phyloP scores from a whole-genome alignment of 2,329 filamentous ascomycete genomes.

The Biscogniauxia marginata region DNA sequence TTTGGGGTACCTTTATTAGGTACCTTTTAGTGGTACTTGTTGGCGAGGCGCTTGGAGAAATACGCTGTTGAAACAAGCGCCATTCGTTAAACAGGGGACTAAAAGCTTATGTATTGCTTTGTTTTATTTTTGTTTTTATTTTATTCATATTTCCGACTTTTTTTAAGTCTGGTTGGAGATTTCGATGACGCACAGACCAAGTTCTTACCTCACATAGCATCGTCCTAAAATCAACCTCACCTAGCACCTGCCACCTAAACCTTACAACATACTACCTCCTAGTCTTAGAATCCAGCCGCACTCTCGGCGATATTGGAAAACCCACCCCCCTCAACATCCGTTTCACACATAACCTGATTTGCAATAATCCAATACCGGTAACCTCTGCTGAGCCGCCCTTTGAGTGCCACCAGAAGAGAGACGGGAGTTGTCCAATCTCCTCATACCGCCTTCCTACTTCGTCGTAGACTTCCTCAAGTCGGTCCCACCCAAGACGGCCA shows the following conservation, averaged over 20 bases:
- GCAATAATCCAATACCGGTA: background rate
- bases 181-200: background rate
- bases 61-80: background rate
- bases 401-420: background rate
- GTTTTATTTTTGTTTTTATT: background rate
- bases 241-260: background rate
- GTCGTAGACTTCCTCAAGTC: constrained; percentile 11
- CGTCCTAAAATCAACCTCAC: background rate
- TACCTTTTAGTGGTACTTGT: too few relatives aligned
- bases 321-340: background rate
- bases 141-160: too few relatives aligned
- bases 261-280: background rate
- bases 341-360: background rate
- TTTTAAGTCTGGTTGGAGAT: background rate
- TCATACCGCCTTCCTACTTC: constrained; percentile 4
- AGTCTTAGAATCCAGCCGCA: background rate
- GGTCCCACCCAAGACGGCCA: too few relatives aligned
- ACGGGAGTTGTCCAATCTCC: background rate
- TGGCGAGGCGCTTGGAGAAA: background rate
- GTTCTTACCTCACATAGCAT: background rate
- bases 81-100: background rate
- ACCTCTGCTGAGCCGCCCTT: background rate
- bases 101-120: too few relatives aligned
- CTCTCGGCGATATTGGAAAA: background rate
- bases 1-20: too few relatives aligned